Percentiles rank a stretch among this genome's conserved stretches.
These are phyloP conservation scores for Haberlea rhodopensis DNA, from an alignment of 257 asterid species.

Conservation along the genomic window DNA sequence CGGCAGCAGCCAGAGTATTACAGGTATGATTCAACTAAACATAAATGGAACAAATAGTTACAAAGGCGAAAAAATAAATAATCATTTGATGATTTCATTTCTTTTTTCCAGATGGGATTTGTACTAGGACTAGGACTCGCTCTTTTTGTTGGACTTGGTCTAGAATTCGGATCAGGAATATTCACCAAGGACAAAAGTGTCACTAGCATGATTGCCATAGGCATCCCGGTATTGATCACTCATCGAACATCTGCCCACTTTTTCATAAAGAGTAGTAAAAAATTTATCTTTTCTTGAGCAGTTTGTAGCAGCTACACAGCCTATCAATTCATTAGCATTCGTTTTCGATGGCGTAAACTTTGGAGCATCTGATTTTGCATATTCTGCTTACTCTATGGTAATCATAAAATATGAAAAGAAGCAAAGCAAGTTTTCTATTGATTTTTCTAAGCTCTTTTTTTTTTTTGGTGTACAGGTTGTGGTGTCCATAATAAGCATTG, in stretches of 20 bases:
- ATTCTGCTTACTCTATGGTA: constrained; percentile 94
- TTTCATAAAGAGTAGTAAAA: background rate
- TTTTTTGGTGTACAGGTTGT: constrained; percentile 42
- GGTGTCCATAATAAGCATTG: constrained; percentile 66
- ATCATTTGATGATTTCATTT: background rate
- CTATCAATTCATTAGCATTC: constrained; percentile 81
- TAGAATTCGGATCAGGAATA: constrained; percentile 76
- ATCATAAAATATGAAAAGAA: background rate
- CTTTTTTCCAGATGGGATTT: constrained; percentile 71
- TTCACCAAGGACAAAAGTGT: constrained; percentile 72
- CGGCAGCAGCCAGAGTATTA: constrained; percentile 72
- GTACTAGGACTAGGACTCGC: constrained; percentile 80
- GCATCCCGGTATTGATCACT: constrained; percentile 62
- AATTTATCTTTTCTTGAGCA: constrained; percentile 23
- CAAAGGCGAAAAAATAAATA: background rate
- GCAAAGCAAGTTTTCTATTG: background rate
- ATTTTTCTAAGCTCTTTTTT: background rate
- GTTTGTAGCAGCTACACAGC: constrained; percentile 94
- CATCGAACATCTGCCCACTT: background rate
- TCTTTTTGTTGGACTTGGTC: constrained; percentile 64
- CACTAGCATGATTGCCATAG: constrained; percentile 52
- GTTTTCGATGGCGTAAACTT: constrained; percentile 88
- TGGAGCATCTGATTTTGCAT: constrained; percentile 89
- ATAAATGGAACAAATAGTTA: background rate
- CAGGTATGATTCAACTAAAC: constrained; percentile 44